Evolutionary conservation across 2,329 filamentous ascomycete species (phyloP), one percentile per base, ranked within the genome.

Genomic region (Clonostachys rosea): DNA sequence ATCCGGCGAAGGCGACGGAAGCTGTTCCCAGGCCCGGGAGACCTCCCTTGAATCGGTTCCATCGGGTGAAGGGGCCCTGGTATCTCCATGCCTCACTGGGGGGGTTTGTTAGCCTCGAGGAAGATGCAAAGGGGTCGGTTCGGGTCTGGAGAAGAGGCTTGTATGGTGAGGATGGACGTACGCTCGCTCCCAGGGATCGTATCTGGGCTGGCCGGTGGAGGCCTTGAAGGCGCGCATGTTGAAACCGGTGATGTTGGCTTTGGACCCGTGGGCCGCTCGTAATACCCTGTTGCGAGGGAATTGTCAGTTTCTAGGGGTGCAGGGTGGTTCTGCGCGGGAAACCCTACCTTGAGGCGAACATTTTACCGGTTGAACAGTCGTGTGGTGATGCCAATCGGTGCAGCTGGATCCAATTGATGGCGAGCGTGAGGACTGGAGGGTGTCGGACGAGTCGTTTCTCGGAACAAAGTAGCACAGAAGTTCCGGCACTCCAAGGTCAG

Each of bases 21-120:
- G 91, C 94, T 58, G 92, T 95, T 54, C 94, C 94, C 59, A 99
- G 78, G 51, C 94, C 94, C 36, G 94, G 94, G 65, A 99, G 90
- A 54, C 83, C 76, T 60, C 80, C 76, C 74, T 86, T 91, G 76
- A 96, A 94, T 59, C 94, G 87, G 74, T 96, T 95, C 73, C 77
- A 87, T 59, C 92, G 83, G 55, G 85, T 86, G 76, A 96, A 97
- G 47, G 82, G 85, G 53, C 92, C 94, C 35, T 80, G 84, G 76
- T 96, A 96, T 70, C 94, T 82, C 94, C 94, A 99, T 64, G 88
- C 81, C 76, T 99, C 94, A 64, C 94, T 99, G 66, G 54, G 24
- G n/a, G 7, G n/a, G n/a, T 6, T 18, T 40, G n/a, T 40, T 10
- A 30, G 24, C 10, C 24, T 30, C 24, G 24, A 14, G 16, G 14